A percentile compares a stretch with the other conserved stretches of the same genome.
Conservation (phyloP, 75 land plant genomes). For the Pseudotsuga menziesii region DNA sequence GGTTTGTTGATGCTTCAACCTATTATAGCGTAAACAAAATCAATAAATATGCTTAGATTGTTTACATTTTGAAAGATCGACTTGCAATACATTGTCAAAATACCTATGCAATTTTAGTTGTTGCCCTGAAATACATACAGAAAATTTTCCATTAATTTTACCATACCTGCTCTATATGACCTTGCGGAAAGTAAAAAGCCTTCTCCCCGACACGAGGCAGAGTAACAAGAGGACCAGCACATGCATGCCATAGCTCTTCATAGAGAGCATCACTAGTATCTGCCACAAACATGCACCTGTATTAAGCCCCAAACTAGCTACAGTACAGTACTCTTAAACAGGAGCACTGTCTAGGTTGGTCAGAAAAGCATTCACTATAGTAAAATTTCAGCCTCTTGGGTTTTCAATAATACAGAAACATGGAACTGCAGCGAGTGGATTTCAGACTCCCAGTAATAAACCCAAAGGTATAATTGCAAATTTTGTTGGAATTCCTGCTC, state of each 20-base stretch:
- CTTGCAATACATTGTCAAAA: not conserved
- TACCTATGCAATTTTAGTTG: not conserved
- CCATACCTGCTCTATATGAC: conserved; percentile 76
- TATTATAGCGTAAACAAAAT: conserved; percentile 6
- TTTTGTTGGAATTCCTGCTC: too few species aligned
- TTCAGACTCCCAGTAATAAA: too few species aligned
- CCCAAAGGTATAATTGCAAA: too few species aligned
- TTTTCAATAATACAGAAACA: too few species aligned
- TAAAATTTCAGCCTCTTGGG: too few species aligned
- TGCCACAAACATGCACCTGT: not conserved
- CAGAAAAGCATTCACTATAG: too few species aligned
- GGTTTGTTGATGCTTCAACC: conserved; percentile 46
- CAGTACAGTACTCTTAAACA: too few species aligned
- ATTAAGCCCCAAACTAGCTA: too few species aligned
- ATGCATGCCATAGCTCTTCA: conserved; percentile 64
- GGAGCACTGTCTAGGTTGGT: too few species aligned
- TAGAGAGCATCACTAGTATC: conserved; percentile 24
- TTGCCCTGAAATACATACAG: not conserved
- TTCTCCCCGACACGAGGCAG: conserved; percentile 47
- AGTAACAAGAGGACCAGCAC: conserved; percentile 71
- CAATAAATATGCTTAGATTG: not conserved
- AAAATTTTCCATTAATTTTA: not conserved
- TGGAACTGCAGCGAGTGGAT: too few species aligned
- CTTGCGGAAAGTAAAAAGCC: conserved; percentile 77
- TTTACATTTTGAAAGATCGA: not conserved